Evolutionary conservation across 768 basidiomycete genomes (phyloP).

Genomic region (Hydnum rufescens): DNA sequence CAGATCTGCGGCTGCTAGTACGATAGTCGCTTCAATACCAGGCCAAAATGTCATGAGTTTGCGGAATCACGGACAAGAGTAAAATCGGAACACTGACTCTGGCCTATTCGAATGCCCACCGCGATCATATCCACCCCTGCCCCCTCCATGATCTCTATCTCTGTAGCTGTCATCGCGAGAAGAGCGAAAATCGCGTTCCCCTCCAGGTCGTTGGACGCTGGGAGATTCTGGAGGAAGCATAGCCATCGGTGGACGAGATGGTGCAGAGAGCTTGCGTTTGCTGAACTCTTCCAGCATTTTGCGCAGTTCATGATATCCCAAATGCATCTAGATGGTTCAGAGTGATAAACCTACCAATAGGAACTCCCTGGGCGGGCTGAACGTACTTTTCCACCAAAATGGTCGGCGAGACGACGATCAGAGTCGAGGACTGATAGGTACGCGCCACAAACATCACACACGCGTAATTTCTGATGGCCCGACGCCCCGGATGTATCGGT

Average conservation of each 20-base stretch:
- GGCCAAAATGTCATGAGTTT: background rate
- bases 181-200: slow-evolving; percentile 12
- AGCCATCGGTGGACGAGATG: slow-evolving; percentile 9
- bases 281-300: slow-evolving; percentile 82
- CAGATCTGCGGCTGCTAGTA: slow-evolving; percentile 4
- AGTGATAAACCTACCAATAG: background rate
- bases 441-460: slow-evolving; percentile 99
- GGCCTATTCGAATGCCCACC: slow-evolving; percentile 11
- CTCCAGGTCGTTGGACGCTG: slow-evolving; percentile 8
- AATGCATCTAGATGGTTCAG: slow-evolving; percentile 56
- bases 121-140: slow-evolving; percentile 6
- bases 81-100: slow-evolving; percentile 6
- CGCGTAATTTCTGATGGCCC: slow-evolving; percentile 97
- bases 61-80: background rate
- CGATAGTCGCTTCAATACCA: slow-evolving; percentile 1
- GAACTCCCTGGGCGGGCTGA: slow-evolving; percentile 10
- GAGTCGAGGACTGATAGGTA: slow-evolving; percentile 96
- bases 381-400: slow-evolving; percentile 95
- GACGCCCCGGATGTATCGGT: slow-evolving; percentile 97
- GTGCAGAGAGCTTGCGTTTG: slow-evolving; percentile 49
- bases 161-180: slow-evolving; percentile 10
- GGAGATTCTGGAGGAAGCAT: slow-evolving; percentile 9
- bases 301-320: slow-evolving; percentile 95
- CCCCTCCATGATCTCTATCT: slow-evolving; percentile 1
- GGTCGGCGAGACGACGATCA: slow-evolving; percentile 94